Conservation (phyloP, 2,329 filamentous ascomycete species). For the Pseudovirgaria hyperparasitica region DNA sequence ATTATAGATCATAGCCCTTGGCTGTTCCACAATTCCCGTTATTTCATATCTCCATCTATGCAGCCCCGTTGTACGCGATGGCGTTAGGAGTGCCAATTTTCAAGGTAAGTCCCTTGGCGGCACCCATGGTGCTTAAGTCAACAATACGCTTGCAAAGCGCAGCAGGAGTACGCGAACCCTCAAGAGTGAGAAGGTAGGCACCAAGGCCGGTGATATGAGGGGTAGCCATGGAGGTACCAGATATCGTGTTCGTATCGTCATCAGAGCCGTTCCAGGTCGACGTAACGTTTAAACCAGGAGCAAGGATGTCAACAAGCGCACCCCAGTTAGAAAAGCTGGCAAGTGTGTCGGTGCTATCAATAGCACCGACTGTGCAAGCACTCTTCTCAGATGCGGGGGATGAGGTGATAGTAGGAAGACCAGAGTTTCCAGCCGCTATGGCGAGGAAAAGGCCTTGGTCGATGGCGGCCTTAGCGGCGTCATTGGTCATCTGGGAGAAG, state of each 20-base stretch:
- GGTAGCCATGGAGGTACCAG: conserved; percentile 49
- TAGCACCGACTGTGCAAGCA: conserved; percentile 26
- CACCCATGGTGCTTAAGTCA: conserved; percentile 22
- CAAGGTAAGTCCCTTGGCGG: conserved; percentile 23
- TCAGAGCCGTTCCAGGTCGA: conserved; percentile 28
- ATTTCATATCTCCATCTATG: no score
- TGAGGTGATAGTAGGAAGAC: conserved; percentile 11
- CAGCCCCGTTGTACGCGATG: no score
- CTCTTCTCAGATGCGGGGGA: conserved; percentile 22
- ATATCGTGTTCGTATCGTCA: conserved; percentile 28
- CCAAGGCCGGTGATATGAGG: conserved; percentile 53
- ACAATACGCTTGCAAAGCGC: conserved; percentile 33
- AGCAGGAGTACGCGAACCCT: conserved; percentile 22
- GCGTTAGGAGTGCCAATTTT: conserved; percentile 35
- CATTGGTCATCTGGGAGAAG: conserved; percentile 2
- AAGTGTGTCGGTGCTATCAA: conserved; percentile 15
- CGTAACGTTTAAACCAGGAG: conserved; percentile 23
- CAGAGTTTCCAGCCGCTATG: conserved; percentile 25
- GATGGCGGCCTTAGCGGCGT: conserved; percentile 15
- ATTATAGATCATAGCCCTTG: no score
- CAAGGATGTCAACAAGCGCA: conserved; percentile 21
- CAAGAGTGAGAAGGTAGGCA: conserved; percentile 51
- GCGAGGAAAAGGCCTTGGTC: conserved; percentile 22
- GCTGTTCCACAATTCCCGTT: no score
- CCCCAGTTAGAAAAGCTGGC: conserved; percentile 25